Conservation (phyloP, 2,329 filamentous ascomycete species). For the Colletotrichum brevisporum region DNA sequence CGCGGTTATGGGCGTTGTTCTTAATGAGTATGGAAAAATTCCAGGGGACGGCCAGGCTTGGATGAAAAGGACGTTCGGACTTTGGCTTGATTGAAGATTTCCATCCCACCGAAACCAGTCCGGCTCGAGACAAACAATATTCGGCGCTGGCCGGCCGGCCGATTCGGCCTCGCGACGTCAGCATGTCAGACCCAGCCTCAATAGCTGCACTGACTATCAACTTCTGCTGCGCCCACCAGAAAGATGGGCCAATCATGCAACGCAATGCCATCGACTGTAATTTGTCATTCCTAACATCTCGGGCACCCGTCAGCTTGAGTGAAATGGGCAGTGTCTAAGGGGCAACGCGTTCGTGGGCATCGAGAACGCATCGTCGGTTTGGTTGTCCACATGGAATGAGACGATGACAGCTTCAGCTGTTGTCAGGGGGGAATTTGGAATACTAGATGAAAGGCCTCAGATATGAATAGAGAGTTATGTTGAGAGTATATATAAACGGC, state of each 20-base stretch:
- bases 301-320: background rate
- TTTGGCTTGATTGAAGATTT: no score
- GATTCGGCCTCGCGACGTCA: background rate
- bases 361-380: background rate
- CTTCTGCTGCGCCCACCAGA: background rate
- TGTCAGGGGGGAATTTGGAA: no score
- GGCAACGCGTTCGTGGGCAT: background rate
- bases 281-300: background rate
- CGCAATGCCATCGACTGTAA: background rate
- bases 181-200: constrained; percentile 13
- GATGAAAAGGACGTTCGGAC: no score
- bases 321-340: background rate
- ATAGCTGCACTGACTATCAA: background rate
- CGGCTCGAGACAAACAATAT: no score
- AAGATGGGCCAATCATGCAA: background rate
- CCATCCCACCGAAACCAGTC: no score
- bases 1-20: no score
- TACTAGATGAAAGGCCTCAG: no score
- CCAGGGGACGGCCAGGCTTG: no score
- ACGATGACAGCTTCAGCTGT: background rate
- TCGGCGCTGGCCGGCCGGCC: no score
- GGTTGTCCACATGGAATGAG: background rate
- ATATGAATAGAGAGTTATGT: no score
- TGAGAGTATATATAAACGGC: no score
- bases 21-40: no score